Evolutionary conservation across 441 rosid species (phyloP), one percentile per base, ranked within the genome.

Genomic region (Daphne laureola): DNA sequence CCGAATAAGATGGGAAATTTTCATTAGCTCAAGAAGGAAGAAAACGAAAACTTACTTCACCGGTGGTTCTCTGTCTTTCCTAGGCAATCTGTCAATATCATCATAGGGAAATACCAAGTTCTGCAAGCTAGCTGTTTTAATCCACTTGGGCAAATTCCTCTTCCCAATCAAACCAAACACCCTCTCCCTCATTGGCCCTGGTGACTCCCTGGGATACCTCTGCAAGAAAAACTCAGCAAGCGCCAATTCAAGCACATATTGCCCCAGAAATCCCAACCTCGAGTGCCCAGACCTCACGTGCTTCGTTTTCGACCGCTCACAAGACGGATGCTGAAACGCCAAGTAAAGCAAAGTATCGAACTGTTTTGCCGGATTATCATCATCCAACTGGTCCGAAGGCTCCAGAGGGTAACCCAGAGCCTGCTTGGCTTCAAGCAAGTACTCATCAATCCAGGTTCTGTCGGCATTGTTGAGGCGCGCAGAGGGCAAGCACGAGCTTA

Each of bases 281-380:
- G 97, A 89, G 48, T 89, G 96, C 50, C 88, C 98, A 6, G 73
- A 78, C 76, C 80, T 83, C 51, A 89, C 86, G 45, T 92, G 97
- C 73, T 87, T 77, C 4, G 90, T 79, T 7, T 76, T 81, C 0
- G 90, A 79, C 76, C 97, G 78, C 58, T 92, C 97, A 40, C 96
- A 89, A 21, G 83, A 69, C 11, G 84, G 97, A 49, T 92, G 96
- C 81, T 86, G 98, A 64, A 92, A 89, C 42, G 96, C 92, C 53
- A 89, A 57, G 63, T 92, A 89, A 25, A 89, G 64, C 73, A 92
- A 42, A 13, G 89, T 74, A 65, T 92, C 98, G 18, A 92, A 92
- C 57, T 92, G 98, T 65, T 86, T 89, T 4, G 95, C 98, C 0
- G 97, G 98, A 62, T 89, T 92, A 66, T 92, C 97, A 51, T 89